Base-by-base conservation (phyloP, 202 grass and related monocot genomes). In the Zizania palustris region DNA sequence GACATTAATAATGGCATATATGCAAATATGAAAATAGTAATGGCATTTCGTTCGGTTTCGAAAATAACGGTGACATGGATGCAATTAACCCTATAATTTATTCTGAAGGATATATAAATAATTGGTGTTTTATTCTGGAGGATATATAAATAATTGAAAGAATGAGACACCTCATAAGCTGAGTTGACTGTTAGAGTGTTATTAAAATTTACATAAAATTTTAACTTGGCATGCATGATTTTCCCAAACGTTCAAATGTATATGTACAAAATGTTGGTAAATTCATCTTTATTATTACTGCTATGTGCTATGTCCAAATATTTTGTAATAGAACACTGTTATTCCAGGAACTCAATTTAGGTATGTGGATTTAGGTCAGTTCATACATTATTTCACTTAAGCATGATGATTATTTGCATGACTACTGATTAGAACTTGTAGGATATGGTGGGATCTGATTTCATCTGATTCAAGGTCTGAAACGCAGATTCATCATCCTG, bases 251-350 rank as follows among this genome's bases (percentile, higher is more conserved):
- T 38, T 67, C n/a, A 51, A 48, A 53, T 36, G 44, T 40, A 39
- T 75, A 43, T 58, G 2, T 3, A 11, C 2, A 16, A 62, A 44
- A 6, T 11, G 35, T 46, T 75, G 34, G 22, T 61, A 28, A 19
- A 63, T 6, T 64, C 19, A 22, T 51, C 33, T 57, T 59, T 76
- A 81, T 19, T 71, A 34, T 50, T 70, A 28, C 19, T 49, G 35
- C 48, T 15, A 4, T 3, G 3, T 13, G 28, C 19, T 68, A 21
- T 53, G 28, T 74, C 35, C 4, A 28, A 37, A 44, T 45, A 55
- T 28, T 45, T 55, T 57, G 65, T 1, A 28, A 33, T 58, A 35
- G 35, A 73, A 66, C 36, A 22, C 16, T 82, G 10, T 33, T 81
- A 11, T 65, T n/a, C 7, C 37, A 6, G 19, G 8, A 87, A 18